Evolutionary conservation across 768 basidiomycete species (phyloP).

Genomic region (Trametopsis cervina): DNA sequence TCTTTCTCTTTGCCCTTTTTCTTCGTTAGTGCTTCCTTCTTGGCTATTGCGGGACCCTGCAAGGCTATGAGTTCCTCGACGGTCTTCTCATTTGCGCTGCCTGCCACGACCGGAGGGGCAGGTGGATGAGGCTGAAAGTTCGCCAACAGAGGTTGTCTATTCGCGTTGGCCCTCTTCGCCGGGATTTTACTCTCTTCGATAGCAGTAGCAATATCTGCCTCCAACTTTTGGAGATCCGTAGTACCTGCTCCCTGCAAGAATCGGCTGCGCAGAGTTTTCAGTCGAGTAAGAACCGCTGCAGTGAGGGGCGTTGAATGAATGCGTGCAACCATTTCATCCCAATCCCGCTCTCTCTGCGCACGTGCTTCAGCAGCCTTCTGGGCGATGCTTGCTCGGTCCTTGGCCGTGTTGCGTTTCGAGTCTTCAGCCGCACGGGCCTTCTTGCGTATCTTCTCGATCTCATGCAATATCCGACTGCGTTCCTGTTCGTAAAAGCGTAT

Average conservation of each 20-base stretch:
- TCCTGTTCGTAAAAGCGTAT: conserved; percentile 36
- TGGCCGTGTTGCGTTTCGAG: conserved; percentile 15
- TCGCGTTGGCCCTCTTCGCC: conserved; percentile 24
- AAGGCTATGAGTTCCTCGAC: conserved; percentile 42
- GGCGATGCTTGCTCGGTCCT: conserved; percentile 45
- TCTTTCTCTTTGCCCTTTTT: conserved; percentile 24
- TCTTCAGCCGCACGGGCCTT: conserved; percentile 20
- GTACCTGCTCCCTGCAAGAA: conserved; percentile 49
- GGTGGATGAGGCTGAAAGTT: conserved; percentile 13
- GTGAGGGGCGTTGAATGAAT: conserved; percentile 49
- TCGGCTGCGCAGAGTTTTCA: conserved; percentile 46
- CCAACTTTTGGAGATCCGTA: conserved; percentile 52
- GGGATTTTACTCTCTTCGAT: conserved; percentile 49
- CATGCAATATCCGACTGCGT: conserved; percentile 25
- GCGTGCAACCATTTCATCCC: conserved; percentile 49
- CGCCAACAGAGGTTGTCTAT: conserved; percentile 31
- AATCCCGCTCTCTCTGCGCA: conserved; percentile 53
- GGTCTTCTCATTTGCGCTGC: conserved; percentile 44
- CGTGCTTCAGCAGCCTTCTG: conserved; percentile 62
- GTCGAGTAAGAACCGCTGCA: conserved; percentile 39
- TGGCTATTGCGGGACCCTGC: conserved; percentile 39
- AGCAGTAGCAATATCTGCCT: conserved; percentile 48
- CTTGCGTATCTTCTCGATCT: conserved; percentile 33
- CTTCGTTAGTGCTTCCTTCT: conserved; percentile 8
- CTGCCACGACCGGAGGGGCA: conserved; percentile 34